Evolutionary conservation across 495 filamentous ascomycete species (phyloP).

Genomic region (Hypoxylon cercidicola): DNA sequence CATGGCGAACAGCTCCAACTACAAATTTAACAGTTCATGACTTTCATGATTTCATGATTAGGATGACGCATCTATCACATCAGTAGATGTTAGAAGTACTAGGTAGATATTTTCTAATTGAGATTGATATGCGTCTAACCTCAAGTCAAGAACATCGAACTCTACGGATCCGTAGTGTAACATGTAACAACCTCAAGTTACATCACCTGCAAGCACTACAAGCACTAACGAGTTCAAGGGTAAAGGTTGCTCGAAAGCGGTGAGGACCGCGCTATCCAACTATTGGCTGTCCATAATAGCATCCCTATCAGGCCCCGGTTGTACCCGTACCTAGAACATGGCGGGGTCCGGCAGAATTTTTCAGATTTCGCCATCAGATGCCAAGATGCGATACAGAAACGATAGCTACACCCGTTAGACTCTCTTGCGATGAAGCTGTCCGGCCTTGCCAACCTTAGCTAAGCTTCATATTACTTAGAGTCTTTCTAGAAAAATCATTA

Average conservation of each 20-base stretch:
- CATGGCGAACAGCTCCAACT: slow-evolving; percentile 58
- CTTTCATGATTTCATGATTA: slow-evolving; percentile 40
- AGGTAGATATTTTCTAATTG: slow-evolving; percentile 1
- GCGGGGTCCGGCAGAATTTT: slow-evolving; percentile 42
- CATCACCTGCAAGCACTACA: no score
- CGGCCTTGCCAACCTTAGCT: background rate
- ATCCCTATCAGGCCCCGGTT: background rate
- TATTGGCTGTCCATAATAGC: slow-evolving; percentile 25
- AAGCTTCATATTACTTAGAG: no score
- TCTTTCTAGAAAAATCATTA: no score
- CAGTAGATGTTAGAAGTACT: background rate
- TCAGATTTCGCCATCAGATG: slow-evolving; percentile 27
- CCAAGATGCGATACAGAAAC: background rate
- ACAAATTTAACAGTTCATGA: background rate
- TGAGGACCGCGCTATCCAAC: slow-evolving; percentile 22
- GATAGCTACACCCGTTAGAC: no score
- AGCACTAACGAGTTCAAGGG: slow-evolving; percentile 19
- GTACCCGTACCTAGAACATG: slow-evolving; percentile 15
- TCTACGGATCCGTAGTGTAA: no score
- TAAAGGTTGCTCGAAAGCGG: slow-evolving; percentile 27
- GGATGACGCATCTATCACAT: background rate
- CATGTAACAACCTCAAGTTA: background rate
- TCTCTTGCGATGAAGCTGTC: slow-evolving; percentile 20
- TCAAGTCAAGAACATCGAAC: no score
- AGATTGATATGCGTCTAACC: no score